Evolutionary conservation across 164 flowering plant genomes (phyloP), one percentile per base, ranked within the genome.

Genomic region (Platanus orientalis): DNA sequence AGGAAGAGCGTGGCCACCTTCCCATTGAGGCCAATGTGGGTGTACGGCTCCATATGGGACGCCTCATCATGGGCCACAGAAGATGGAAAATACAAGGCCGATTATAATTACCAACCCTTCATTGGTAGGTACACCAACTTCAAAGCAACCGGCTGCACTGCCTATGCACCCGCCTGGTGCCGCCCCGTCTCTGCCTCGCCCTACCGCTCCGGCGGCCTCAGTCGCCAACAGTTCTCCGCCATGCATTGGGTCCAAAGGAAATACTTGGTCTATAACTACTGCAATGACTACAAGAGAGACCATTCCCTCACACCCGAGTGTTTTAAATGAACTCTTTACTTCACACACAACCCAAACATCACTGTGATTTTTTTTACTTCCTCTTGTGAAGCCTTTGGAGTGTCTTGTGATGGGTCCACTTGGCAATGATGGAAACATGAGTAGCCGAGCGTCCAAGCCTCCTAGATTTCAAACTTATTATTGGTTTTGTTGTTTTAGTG

Each of bases 21-120:
- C 66, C 97, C 97, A 0, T 4, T 50, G 48, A 81, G 94, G 62
- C 96, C 97, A 26, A 82, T 93, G 98, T 88, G 80, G 80, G 75
- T 74, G 4, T 90, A 90, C 28, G 98, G 98, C 0, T 93, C 98
- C 1, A 86, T 93, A 39, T 93, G 98, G 98, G 98, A 93, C 53
- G 98, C 98, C 0, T 93, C 98, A 0, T 75, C 92, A 0, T 93
- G 98, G 98, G 98, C 98, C 49, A 93, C 98, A 0, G 98, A 93
- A 57, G 67, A 88, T 59, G 99, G 99, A 0, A 94, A 84, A 74
- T 91, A 91, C 90, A 91, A 84, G 61, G 96, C 92, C 1, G 87
- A 94, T 65, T 94, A 94, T 39, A 56, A 65, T 0, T 94, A 85
- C 79, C 97, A 94, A 63, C 99, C 99, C 2, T 94, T 94, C 58